Base-by-base conservation (phyloP, 2,329 filamentous ascomycete genomes). In the Zymoseptoria pseudotritici region DNA sequence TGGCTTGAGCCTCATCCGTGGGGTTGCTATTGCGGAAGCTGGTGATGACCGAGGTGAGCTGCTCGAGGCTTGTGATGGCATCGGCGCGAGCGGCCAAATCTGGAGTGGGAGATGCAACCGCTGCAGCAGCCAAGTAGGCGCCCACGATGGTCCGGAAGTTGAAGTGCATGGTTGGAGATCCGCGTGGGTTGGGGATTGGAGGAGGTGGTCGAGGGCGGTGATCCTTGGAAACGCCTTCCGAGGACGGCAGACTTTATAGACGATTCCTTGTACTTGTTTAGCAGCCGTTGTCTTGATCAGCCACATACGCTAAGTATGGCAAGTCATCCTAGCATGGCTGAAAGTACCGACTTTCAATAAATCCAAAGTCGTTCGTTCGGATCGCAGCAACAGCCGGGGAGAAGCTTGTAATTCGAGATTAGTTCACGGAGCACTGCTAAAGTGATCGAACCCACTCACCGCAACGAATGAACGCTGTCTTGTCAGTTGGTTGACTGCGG, bases 31-130 rank as follows among this genome's bases (percentile, higher is more conserved):
- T 11, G 36, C 36, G 36, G 36, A 46, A n/a, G 36, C 36, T 46
- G 17, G 11, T 46, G 36, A 46, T 46, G 36, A 46, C 36, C 13
- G 36, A 46, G 17, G 36, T 46, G 36, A 46, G 36, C 17, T 46
- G 36, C 5, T 46, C 36, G 36, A 46, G 36, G 36, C 13, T 17
- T 6, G 36, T 46, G 36, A 46, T 46, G 36, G 36, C 36, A 7
- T 46, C 36, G 13, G 13, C 36, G 36, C 36, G 36, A 11, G 13
- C 17, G 36, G 13, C 4, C 36, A 46, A 17, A 49, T 58, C 57
- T 4, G 64, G 64, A 9, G 62, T 66, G 50, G 64, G 64, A 21
- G 57, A 57, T 19, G 64, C 64, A 10, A 66, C 26, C 17, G 60
- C 57, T 13, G 58, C 29, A 42, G 62, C 60, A 2, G 56, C 59